Conservation (phyloP, 805 yeast genomes). For the Candida fluviatilis region DNA sequence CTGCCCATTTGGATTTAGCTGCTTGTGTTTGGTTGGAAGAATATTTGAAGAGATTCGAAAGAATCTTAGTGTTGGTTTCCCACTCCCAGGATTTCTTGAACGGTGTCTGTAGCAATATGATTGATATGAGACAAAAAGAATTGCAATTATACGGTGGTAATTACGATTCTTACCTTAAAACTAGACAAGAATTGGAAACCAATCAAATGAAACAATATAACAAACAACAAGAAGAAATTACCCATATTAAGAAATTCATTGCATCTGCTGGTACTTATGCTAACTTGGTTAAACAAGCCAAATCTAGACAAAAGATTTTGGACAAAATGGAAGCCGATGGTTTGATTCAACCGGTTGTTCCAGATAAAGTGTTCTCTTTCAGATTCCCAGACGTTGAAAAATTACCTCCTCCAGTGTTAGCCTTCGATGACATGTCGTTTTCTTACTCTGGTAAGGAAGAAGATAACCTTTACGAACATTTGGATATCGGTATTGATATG, state of each 20-base stretch:
- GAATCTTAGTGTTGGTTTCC: conserved; percentile 89
- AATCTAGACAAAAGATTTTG: conserved; percentile 97
- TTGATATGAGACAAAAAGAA: conserved; percentile 88
- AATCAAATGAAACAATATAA: conserved; percentile 96
- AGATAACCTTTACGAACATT: conserved; percentile 82
- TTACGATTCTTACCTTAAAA: conserved; percentile 94
- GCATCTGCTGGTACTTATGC: conserved; percentile 99
- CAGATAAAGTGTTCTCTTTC: conserved; percentile 91
- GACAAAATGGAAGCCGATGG: conserved; percentile 99
- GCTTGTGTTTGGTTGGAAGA: conserved; percentile 99
- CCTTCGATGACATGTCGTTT: conserved; percentile 93
- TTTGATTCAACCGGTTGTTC: conserved; percentile 84
- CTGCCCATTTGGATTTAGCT: conserved; percentile 98
- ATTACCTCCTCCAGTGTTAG: conserved; percentile 97
- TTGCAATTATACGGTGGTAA: conserved; percentile 90
- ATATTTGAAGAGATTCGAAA: conserved; percentile 90
- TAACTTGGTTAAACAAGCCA: conserved; percentile 96
- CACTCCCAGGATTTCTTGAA: conserved; percentile 99
- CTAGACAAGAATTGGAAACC: conserved; percentile 88
- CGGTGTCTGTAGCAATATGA: conserved; percentile 97
- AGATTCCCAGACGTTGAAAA: conserved; percentile 93
- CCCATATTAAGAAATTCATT: conserved; percentile 96
- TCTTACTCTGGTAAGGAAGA: conserved; percentile 81
- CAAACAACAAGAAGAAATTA: conserved; percentile 98
- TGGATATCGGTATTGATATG: conserved; percentile 99